phyloP scores from a whole-genome alignment of 2,329 filamentous ascomycete species.

The Talaromyces funiculosus region DNA sequence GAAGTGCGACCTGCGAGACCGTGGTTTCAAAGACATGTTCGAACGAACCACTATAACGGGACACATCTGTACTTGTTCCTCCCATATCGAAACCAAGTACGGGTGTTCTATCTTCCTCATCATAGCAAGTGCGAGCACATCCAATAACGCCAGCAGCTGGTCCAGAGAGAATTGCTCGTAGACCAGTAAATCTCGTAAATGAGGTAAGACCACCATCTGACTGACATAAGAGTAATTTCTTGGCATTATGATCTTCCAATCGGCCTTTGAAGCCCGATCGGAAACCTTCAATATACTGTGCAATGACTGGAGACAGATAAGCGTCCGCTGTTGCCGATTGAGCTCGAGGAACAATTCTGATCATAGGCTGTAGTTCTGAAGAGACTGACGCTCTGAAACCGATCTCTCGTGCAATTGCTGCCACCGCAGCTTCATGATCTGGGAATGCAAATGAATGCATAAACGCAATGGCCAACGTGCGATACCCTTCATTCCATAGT shows the following conservation, averaged over 20 bases:
- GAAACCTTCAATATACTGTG: constrained; percentile 55
- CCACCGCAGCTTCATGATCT: constrained; percentile 71
- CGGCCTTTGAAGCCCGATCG: constrained; percentile 64
- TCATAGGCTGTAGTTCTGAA: constrained; percentile 72
- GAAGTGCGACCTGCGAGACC: constrained; percentile 85
- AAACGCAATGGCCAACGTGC: constrained; percentile 42
- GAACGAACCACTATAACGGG: constrained; percentile 76
- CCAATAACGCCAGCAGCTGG: constrained; percentile 87
- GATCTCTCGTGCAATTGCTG: constrained; percentile 65
- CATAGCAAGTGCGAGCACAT: constrained; percentile 85
- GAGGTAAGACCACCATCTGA: constrained; percentile 64
- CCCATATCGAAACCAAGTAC: constrained; percentile 96
- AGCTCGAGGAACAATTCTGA: constrained; percentile 66
- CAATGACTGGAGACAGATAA: constrained; percentile 67
- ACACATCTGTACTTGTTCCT: constrained; percentile 82
- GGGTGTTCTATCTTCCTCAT: constrained; percentile 68
- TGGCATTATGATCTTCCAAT: constrained; percentile 64
- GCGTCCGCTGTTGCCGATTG: constrained; percentile 70
- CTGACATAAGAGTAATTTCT: constrained; percentile 75
- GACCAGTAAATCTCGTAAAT: constrained; percentile 61
- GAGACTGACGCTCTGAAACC: constrained; percentile 72
- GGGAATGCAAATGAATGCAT: constrained; percentile 86
- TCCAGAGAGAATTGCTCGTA: constrained; percentile 78
- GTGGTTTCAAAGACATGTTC: constrained; percentile 92
- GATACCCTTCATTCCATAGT: constrained; percentile 31